Base-by-base conservation (phyloP, 108 stramenopile genomes). In the Pseudonitzschia multiseries region DNA sequence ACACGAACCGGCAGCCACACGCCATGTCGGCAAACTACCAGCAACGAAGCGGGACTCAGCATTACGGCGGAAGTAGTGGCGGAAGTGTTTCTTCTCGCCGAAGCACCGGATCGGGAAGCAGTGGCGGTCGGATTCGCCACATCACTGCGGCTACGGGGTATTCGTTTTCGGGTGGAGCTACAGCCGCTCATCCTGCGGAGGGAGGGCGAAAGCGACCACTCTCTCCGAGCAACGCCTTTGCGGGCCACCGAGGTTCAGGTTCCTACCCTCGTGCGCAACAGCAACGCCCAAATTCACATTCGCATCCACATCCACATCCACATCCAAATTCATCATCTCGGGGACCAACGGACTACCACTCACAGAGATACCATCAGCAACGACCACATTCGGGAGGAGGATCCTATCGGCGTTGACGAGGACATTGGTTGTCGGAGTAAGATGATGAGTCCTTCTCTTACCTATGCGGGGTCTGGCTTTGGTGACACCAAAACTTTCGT, bases 151-250 rank as follows among this genome's bases (percentile, higher is more conserved):
- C 61, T 0, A 40, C 61, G 32, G 36, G 36, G 0, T 62, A 33
- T 62, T 62, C 33, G 33, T 62, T 62, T n/a, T 62, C 61, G 61
- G 61, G 61, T 31, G 61, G 57, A 1, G 57, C 29, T 5, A 5
- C 57, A 1, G 57, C 57, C 27, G 4, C 57, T 54, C 6, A 8
- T 0, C 12, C 32, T 40, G 61, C 12, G 0, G 61, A 18, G 14
- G n/a, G 9, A 0, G 32, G 61, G 0, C 32, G 32, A 1, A 62
- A 62, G 40, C 61, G 61, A 8, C 29, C 57, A 9, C 29, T 59
- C 13, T 62, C 61, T 62, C 61, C 61, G 20, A 40, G 61, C 33
- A n/a, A 40, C n/a, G 61, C 61, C 61, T 62, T 31, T 32, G 31
- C 61, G 0, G 57, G 29, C 1, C 15, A 59, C 29, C 27, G 29